Evolutionary conservation across 768 basidiomycete genomes (phyloP).

Genomic region (Lyophyllum shimeji): DNA sequence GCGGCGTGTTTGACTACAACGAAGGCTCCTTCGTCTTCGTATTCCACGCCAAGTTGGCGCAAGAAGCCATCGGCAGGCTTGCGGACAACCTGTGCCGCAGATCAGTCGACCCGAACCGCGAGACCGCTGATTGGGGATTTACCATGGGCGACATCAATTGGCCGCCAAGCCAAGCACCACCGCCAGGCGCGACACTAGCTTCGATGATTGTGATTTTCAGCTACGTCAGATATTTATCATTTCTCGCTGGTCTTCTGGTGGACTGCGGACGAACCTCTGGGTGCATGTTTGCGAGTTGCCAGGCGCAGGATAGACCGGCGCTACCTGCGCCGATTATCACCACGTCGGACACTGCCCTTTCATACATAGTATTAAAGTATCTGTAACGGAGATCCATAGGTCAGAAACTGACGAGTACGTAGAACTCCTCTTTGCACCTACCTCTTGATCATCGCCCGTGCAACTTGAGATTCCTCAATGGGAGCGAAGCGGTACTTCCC

Average conservation of each 20-base stretch:
- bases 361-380: constrained; percentile 74
- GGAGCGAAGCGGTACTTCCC: constrained; percentile 71
- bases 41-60: constrained; percentile 65
- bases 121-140: constrained; percentile 5
- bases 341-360: constrained; percentile 73
- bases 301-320: constrained; percentile 71
- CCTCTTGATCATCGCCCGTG: constrained; percentile 77
- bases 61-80: constrained; percentile 78
- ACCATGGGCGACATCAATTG: constrained; percentile 83
- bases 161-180: constrained; percentile 77
- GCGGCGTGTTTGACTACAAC: constrained; percentile 84
- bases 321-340: constrained; percentile 77
- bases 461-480: constrained; percentile 74
- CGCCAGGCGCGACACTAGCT: constrained; percentile 78
- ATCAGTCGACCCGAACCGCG: background rate
- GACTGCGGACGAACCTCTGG: constrained; percentile 51
- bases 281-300: constrained; percentile 63
- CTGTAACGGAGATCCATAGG: constrained; percentile 28
- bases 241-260: background rate
- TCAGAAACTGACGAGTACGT: background rate
- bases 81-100: constrained; percentile 55
- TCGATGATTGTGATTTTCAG: constrained; percentile 62
- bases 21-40: constrained; percentile 75
- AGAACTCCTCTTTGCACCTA: constrained; percentile 18
- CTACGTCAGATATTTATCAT: constrained; percentile 18